A percentile compares a stretch with the other conserved stretches of the same genome.
Evolutionary conservation across 345 rosid genomes (phyloP).

Genomic region (Streptanthus diversifolius): DNA sequence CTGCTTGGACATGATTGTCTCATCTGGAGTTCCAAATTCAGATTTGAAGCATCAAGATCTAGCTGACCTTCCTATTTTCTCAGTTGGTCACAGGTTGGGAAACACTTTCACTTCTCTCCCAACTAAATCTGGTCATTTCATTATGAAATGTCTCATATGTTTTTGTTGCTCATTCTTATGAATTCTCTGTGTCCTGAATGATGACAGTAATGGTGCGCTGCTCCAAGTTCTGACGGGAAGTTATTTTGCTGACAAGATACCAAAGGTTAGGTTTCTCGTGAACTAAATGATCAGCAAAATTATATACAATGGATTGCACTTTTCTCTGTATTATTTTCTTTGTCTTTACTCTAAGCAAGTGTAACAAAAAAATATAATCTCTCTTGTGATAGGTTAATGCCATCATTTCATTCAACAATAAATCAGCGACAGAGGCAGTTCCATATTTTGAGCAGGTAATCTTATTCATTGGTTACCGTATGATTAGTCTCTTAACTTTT

Average conservation of each 20-base stretch:
- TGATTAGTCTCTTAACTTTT: background rate
- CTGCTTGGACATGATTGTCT: conserved; percentile 53
- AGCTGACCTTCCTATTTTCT: conserved; percentile 61
- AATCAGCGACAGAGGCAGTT: conserved; percentile 94
- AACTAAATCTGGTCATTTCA: background rate
- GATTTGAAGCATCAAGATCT: conserved; percentile 53
- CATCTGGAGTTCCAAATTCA: conserved; percentile 58
- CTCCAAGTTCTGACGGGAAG: conserved; percentile 85
- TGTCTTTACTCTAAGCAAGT: conserved; percentile 31
- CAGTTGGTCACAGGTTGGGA: conserved; percentile 82
- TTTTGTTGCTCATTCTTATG: background rate
- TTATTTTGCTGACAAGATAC: conserved; percentile 81
- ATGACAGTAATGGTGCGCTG: conserved; percentile 65
- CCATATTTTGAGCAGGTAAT: conserved; percentile 95
- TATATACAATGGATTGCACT: background rate
- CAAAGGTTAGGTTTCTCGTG: conserved; percentile 58
- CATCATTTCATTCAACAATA: conserved; percentile 89
- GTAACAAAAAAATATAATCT: conserved; percentile 44
- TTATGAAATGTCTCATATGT: background rate
- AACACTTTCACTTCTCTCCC: background rate
- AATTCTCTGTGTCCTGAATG: background rate
- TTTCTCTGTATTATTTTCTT: background rate
- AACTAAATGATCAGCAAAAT: background rate
- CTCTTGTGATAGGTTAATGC: conserved; percentile 82
- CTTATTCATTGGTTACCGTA: background rate